Evolutionary conservation across 345 rosid genomes (phyloP).

Genomic region (Ceriops decandra): DNA sequence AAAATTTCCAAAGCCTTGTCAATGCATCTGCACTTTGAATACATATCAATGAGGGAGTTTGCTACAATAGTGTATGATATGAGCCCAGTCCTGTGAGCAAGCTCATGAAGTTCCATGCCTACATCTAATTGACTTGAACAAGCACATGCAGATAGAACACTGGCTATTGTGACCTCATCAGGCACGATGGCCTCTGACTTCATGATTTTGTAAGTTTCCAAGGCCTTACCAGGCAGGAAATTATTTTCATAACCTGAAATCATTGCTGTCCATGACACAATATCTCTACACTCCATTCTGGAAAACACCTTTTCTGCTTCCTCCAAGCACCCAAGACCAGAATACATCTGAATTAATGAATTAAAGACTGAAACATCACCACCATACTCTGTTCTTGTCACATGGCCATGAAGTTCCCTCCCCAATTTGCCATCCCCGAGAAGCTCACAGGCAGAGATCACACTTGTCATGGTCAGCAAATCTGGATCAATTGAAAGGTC

Average conservation of each 20-base stretch:
- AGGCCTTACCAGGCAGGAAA: slow-evolving; percentile 22
- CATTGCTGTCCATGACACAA: slow-evolving; percentile 35
- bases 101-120: slow-evolving; percentile 29
- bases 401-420: slow-evolving; percentile 39
- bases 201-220: slow-evolving; percentile 28
- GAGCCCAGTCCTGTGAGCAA: slow-evolving; percentile 24
- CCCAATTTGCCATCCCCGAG: slow-evolving; percentile 61
- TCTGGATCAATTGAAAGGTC: slow-evolving; percentile 66
- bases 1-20: slow-evolving; percentile 31
- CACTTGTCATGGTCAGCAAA: slow-evolving; percentile 82
- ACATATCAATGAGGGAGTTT: slow-evolving; percentile 32
- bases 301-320: slow-evolving; percentile 29
- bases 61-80: slow-evolving; percentile 20
- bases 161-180: slow-evolving; percentile 29
- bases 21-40: slow-evolving; percentile 30
- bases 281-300: slow-evolving; percentile 21
- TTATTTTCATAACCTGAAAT: slow-evolving; percentile 26
- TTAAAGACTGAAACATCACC: slow-evolving; percentile 23
- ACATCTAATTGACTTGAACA: slow-evolving; percentile 20
- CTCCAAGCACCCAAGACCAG: slow-evolving; percentile 16
- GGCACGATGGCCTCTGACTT: slow-evolving; percentile 21
- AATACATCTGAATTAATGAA: slow-evolving; percentile 25
- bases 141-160: slow-evolving; percentile 30
- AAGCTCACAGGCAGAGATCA: slow-evolving; percentile 35
- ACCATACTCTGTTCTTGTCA: slow-evolving; percentile 11